A percentile compares a stretch with the other conserved stretches of the same genome.
Evolutionary conservation across 2,329 filamentous ascomycete species (phyloP).

Genomic region (Penicillium sp.): DNA sequence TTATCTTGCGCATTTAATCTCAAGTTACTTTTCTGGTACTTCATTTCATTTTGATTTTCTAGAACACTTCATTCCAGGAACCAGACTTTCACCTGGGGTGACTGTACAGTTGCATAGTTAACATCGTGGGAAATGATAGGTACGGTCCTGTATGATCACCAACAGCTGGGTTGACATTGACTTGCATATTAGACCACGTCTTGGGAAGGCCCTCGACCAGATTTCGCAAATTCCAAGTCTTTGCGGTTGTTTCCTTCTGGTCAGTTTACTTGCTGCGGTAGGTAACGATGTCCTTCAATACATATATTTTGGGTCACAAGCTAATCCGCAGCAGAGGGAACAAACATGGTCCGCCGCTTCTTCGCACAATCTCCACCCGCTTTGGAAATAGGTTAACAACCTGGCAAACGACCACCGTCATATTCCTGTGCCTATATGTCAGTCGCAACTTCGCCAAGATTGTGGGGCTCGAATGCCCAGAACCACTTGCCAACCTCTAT

Average conservation of each 20-base stretch:
- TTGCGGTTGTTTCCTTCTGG: conserved; percentile 91
- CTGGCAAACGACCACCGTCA: conserved; percentile 87
- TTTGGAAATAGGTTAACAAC: conserved; percentile 72
- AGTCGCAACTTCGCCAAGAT: conserved; percentile 92
- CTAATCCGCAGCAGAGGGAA: conserved; percentile 61
- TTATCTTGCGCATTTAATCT: background rate
- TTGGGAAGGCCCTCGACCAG: conserved; percentile 86
- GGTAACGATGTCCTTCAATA: conserved; percentile 16
- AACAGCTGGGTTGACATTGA: background rate
- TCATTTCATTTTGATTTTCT: background rate
- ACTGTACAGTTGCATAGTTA: background rate
- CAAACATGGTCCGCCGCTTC: conserved; percentile 79
- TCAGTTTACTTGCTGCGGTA: conserved; percentile 77
- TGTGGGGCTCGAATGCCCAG: conserved; percentile 84
- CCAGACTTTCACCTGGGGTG: background rate
- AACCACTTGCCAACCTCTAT: conserved; percentile 93
- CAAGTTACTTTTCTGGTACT: background rate
- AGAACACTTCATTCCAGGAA: background rate
- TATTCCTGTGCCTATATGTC: conserved; percentile 87
- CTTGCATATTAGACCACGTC: conserved; percentile 68
- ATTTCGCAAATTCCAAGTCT: conserved; percentile 88
- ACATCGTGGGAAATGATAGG: background rate
- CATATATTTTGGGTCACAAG: background rate
- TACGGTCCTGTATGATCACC: background rate
- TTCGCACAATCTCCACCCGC: conserved; percentile 69